Evolutionary conservation across 352 stramenopile genomes (phyloP).

Genomic region (Phytophthora meadii): DNA sequence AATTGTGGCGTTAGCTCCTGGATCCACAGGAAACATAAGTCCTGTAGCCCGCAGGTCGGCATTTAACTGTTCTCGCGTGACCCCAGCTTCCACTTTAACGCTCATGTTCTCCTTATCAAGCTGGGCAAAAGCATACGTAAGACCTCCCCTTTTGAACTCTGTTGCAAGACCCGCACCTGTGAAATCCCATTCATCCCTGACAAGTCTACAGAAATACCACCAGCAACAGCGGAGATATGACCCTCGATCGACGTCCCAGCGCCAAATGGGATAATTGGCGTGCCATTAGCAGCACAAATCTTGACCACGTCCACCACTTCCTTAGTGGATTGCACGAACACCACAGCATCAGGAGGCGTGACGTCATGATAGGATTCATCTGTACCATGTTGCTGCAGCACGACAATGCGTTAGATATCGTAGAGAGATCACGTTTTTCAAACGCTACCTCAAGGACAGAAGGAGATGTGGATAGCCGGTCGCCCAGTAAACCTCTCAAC

Average conservation of each 20-base stretch:
- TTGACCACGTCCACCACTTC: constrained; percentile 90
- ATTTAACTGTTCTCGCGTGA: constrained; percentile 93
- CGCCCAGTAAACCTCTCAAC: constrained; percentile 57
- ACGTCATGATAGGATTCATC: constrained; percentile 91
- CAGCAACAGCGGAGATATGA: constrained; percentile 89
- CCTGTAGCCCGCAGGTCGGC: constrained; percentile 79
- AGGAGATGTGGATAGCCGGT: constrained; percentile 64
- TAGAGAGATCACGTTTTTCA: too few relatives aligned
- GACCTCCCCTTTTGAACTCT: background rate
- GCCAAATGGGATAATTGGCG: constrained; percentile 95
- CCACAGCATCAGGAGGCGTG: constrained; percentile 85
- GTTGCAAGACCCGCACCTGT: too few relatives aligned
- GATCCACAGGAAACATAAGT: constrained; percentile 96
- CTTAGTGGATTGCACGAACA: constrained; percentile 76
- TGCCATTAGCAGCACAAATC: constrained; percentile 73
- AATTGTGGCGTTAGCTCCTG: constrained; percentile 94
- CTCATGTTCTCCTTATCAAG: constrained; percentile 72
- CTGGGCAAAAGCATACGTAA: constrained; percentile 7
- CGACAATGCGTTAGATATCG: background rate
- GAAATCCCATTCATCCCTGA: too few relatives aligned
- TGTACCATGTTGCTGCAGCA: constrained; percentile 72
- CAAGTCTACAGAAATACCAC: too few relatives aligned
- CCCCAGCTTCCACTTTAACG: constrained; percentile 91
- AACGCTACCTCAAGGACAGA: constrained; percentile 49
- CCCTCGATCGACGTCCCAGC: constrained; percentile 93